Percentiles rank a stretch among this genome's conserved stretches.
phyloP scores from a whole-genome alignment of 1,139 yeast species.

The Candida tetrigidarum region DNA sequence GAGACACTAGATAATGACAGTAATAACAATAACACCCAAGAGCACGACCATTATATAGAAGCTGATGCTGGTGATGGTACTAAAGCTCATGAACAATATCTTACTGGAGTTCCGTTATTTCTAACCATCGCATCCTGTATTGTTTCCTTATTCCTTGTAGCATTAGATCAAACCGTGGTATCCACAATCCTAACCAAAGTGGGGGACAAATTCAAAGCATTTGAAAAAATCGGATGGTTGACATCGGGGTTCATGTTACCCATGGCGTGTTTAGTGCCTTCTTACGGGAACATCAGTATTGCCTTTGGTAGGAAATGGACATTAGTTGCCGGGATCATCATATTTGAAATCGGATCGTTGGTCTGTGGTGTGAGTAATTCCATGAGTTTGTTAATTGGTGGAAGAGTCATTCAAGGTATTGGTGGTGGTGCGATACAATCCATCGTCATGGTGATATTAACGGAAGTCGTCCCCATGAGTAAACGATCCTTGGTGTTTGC shows the following conservation, averaged over 20 bases:
- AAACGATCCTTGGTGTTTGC: slow-evolving; percentile 57
- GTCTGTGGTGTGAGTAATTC: slow-evolving; percentile 58
- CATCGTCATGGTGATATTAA: slow-evolving; percentile 58
- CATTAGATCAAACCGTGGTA: slow-evolving; percentile 71
- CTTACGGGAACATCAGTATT: slow-evolving; percentile 65
- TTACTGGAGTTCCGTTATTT: slow-evolving; percentile 45
- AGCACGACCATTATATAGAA: slow-evolving; percentile 29
- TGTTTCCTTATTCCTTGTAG: slow-evolving; percentile 59
- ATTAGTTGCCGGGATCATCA: slow-evolving; percentile 49
- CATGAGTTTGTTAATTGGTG: slow-evolving; percentile 68
- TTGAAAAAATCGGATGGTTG: slow-evolving; percentile 64
- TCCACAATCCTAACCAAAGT: slow-evolving; percentile 60
- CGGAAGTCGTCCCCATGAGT: slow-evolving; percentile 65
- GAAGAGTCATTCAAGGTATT: slow-evolving; percentile 70
- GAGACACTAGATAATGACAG: not conserved
- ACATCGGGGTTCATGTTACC: slow-evolving; percentile 64
- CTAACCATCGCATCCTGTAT: slow-evolving; percentile 51
- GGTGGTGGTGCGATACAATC: slow-evolving; percentile 77
- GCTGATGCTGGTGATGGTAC: slow-evolving; percentile 66
- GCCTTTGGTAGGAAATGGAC: slow-evolving; percentile 64
- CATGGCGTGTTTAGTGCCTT: slow-evolving; percentile 58
- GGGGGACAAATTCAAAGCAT: slow-evolving; percentile 55
- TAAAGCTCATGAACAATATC: slow-evolving; percentile 48
- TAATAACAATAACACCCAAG: not conserved
- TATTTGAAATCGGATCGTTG: slow-evolving; percentile 68